A percentile compares a stretch with the other conserved stretches of the same genome.
These are phyloP conservation scores for Diacronema lutheri DNA, from an alignment of 78 protist genomes.

Conservation along the genomic window DNA sequence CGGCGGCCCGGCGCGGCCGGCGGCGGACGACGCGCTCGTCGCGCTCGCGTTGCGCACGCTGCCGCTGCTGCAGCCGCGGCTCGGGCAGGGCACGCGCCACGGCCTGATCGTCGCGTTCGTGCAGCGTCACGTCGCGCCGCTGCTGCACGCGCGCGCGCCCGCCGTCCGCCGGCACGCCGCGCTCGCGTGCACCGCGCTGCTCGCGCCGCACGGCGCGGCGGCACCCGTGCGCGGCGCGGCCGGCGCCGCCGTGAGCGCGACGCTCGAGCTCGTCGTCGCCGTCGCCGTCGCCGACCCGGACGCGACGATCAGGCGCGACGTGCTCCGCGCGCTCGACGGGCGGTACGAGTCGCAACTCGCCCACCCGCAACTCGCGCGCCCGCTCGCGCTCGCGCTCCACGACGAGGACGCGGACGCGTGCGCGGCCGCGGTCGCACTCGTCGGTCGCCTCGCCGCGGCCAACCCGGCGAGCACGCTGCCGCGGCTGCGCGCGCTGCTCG, in stretches of 20 bases:
- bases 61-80: background rate
- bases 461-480: slow-evolving; percentile 95
- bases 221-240: too few species aligned
- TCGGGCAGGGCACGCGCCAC: too few species aligned
- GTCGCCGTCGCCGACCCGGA: background rate
- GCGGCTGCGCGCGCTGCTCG: slow-evolving; percentile 62
- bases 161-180: too few species aligned
- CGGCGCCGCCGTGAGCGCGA: too few species aligned
- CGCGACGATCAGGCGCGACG: background rate
- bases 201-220: too few species aligned
- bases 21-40: too few species aligned
- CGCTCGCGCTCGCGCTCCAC: background rate
- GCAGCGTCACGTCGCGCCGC: too few species aligned
- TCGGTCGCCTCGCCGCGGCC: slow-evolving; percentile 60
- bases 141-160: too few species aligned
- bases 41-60: background rate
- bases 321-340: background rate
- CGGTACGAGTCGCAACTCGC: slow-evolving; percentile 4
- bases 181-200: too few species aligned
- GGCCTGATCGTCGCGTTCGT: too few species aligned
- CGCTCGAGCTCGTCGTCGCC: background rate
- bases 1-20: too few species aligned
- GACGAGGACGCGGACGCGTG: background rate
- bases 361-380: background rate
- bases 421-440: background rate